phyloP scores from a whole-genome alignment of 129 eudicot species.

The Artemisia argyi region DNA sequence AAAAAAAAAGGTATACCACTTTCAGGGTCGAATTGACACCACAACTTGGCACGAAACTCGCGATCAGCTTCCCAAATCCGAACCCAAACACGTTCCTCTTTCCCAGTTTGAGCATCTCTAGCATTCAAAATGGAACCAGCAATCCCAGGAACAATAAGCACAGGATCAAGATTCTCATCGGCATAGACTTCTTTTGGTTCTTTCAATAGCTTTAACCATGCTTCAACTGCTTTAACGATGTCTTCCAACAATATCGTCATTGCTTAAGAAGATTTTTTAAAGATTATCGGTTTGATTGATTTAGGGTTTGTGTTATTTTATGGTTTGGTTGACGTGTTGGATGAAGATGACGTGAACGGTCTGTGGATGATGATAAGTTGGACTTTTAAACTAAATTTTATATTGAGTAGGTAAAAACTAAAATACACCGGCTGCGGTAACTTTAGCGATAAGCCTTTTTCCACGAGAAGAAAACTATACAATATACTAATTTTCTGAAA shows the following conservation, averaged over 20 bases:
- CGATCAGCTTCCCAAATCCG: constrained; percentile 88
- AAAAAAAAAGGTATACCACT: constrained; percentile 40
- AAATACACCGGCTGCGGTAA: no score
- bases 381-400: no score
- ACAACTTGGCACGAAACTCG: constrained; percentile 78
- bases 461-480: no score
- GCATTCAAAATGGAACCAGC: constrained; percentile 93
- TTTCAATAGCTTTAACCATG: constrained; percentile 65
- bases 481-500: no score
- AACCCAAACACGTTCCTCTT: constrained; percentile 88
- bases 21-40: constrained; percentile 81
- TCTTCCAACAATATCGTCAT: constrained; percentile 87
- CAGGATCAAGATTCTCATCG: constrained; percentile 92
- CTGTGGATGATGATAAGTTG: constrained; percentile 14
- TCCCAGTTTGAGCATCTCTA: constrained; percentile 57
- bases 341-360: constrained; percentile 29
- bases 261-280: not conserved
- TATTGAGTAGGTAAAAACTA: no score
- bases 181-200: constrained; percentile 55
- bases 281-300: not conserved
- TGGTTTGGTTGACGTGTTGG: constrained; percentile 9
- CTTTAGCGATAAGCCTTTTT: no score
- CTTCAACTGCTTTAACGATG: constrained; percentile 71
- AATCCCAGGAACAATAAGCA: constrained; percentile 82
- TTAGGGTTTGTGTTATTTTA: constrained; percentile 17